Conservation (phyloP, 2,329 filamentous ascomycete genomes). For the Pseudogymnoascus sp. region DNA sequence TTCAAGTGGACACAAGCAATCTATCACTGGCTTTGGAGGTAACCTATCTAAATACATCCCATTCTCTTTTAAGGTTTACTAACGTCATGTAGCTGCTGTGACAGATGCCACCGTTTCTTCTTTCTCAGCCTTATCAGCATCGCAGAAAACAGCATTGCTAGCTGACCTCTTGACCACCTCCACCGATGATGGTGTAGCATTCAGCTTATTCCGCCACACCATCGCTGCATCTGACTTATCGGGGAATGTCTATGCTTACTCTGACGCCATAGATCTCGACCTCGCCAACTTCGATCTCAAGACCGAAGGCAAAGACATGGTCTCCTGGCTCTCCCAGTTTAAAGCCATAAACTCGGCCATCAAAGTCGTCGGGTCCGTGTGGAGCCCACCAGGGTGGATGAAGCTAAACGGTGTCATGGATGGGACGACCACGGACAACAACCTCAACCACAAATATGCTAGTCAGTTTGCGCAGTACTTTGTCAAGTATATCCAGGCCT, state of each 20-base stretch:
- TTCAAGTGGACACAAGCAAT: conserved; percentile 32
- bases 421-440: conserved; percentile 32
- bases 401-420: conserved; percentile 28
- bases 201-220: conserved; percentile 34
- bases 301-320: conserved; percentile 34
- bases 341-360: conserved; percentile 29
- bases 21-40: conserved; percentile 34
- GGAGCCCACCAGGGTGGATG: conserved; percentile 38
- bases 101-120: conserved; percentile 36
- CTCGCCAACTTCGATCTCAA: conserved; percentile 31
- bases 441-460: conserved; percentile 32
- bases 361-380: conserved; percentile 33
- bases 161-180: conserved; percentile 30
- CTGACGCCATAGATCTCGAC: conserved; percentile 30
- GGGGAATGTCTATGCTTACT: conserved; percentile 33
- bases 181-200: conserved; percentile 32
- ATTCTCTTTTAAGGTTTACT: not conserved
- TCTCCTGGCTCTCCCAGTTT: conserved; percentile 32
- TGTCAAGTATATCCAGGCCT: conserved; percentile 37
- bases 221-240: conserved; percentile 36
- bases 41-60: not conserved
- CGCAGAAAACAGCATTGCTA: conserved; percentile 18
- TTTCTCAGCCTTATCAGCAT: conserved; percentile 28
- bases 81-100: conserved; percentile 26
- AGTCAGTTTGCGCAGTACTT: conserved; percentile 32